phyloP scores from a whole-genome alignment of 441 rosid genomes.

The Pelargonium citronellum region DNA sequence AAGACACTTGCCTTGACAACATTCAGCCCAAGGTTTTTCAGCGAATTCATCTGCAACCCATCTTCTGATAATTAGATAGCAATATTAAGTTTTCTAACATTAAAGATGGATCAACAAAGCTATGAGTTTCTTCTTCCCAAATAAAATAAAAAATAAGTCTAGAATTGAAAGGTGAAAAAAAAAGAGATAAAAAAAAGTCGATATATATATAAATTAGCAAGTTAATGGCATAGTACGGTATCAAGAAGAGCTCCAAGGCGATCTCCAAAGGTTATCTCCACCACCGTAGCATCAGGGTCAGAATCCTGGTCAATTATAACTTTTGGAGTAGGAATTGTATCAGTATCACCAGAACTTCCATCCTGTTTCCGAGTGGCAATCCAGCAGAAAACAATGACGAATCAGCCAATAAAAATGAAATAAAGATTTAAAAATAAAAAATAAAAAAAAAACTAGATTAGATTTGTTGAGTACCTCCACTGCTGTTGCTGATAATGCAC shows the following conservation, averaged over 20 bases:
- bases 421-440: conserved; percentile 1
- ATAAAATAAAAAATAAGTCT: neutral
- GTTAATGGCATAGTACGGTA: conserved; percentile 44
- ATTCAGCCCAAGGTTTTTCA: conserved; percentile 86
- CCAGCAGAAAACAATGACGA: conserved; percentile 14
- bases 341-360: conserved; percentile 52
- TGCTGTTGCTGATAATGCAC: conserved; percentile 58
- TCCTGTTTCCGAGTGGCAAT: conserved; percentile 40
- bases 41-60: conserved; percentile 72
- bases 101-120: neutral
- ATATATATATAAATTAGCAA: conserved; percentile 5
- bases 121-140: conserved; percentile 8
- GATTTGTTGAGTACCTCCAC: conserved; percentile 50
- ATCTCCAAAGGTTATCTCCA: conserved; percentile 88
- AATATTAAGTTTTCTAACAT: conserved; percentile 10
- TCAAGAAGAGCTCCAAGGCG: conserved; percentile 96
- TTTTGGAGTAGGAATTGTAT: conserved; percentile 72
- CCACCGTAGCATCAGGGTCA: conserved; percentile 79
- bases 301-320: conserved; percentile 93
- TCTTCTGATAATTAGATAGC: conserved; percentile 18
- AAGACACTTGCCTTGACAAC: conserved; percentile 86
- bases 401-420: conserved; percentile 1
- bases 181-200: neutral
- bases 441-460: neutral
- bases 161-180: no score